Base-by-base conservation (phyloP, 495 filamentous ascomycete species). In the Penicillium waksmanii region DNA sequence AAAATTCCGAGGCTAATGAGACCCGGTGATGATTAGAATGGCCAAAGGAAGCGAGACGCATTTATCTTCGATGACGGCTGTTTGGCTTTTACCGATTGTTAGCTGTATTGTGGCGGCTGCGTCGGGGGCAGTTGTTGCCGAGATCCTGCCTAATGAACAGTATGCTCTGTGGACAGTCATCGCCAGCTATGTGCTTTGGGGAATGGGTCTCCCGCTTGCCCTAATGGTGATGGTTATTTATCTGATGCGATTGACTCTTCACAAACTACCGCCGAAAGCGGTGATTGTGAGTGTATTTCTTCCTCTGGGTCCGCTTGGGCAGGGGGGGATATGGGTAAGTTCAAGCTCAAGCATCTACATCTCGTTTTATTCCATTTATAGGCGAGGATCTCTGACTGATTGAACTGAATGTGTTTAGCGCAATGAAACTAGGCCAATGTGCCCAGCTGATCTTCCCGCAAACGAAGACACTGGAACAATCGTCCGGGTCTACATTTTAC, bases 221-320 rank as follows among this genome's bases (percentile, higher is more conserved):
- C 60, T 82, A 68, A 74, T 77, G 58, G 73, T 86, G 5, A 68
- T 88, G 48, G 81, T 79, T 11, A 82, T 87, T 19, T 89, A 89
- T 59, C 84, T 87, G 53, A 81, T 82, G 36, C 80, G 87, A 6
- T 70, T 89, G 7, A 80, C 80, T 7, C 65, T 85, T 5, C 74
- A 86, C 64, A 82, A 82, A 49, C 67, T 86, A 13, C 86, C 84
- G 0, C 77, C 82, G 0, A 77, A 79, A 11, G 85, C 84, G 46
- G 75, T 84, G 44, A 86, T 89, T 48, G 85, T 86, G 15, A 82
- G 78, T 17, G 77, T 84, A 0, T 87, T 89, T 61, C 73, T 89
- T 7, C 87, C 87, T 1, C 59, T 88, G 0, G 86, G 87, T 0
- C 85, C 85, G 0, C 60, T 89, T 0, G 85, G 84, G 0, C 81